Evolutionary conservation across 2,329 filamentous ascomycete genomes (phyloP), one percentile per base, ranked within the genome.

Genomic region (Neophaeococcomyces aloes): DNA sequence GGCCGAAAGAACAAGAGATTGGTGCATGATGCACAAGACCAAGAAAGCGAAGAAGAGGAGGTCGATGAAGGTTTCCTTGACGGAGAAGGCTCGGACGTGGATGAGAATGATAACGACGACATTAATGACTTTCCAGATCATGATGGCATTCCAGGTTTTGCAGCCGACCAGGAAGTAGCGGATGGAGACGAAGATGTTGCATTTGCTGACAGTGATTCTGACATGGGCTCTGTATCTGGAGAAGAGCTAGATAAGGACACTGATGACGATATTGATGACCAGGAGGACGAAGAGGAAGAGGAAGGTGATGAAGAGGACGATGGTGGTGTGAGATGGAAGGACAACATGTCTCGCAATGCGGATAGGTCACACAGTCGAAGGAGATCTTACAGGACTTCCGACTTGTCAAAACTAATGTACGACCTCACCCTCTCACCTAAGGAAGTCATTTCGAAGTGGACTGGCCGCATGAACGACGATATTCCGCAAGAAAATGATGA

Each of bases 201-300:
- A 1, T 98, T 95, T 67, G 91, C 91, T 11, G 91, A 98, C 58
- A 94, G 86, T 57, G 93, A 98, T 62, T 98, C 91, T 0, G 93
- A 98, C 60, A 72, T 98, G 3, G 91, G 91, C 5, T 94, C 89
- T 3, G 65, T 95, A 50, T 94, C 86, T 7, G 73, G 71, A 1
- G 73, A 68, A 6, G 74, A 77, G 3, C 4, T 23, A 25, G 73
- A 76, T 19, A 70, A 72, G 46, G 70, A 74, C 23, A 52, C 72
- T 11, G 68, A 68, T 15, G 29, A 47, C 1, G 72, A 70, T 1
- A 72, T 67, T 7, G 74, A 77, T 6, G 74, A 76, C 15, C 66
- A 65, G 1, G 65, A 66, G 4, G 63, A 64, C 0, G 75, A 76
- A 31, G 67, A 69, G 14, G 68, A 70, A 13, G 65, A 69, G 6